These are phyloP conservation scores for Acidomyces sp. DNA, from an alignment of 495 filamentous ascomycete species.

Conservation along the genomic window DNA sequence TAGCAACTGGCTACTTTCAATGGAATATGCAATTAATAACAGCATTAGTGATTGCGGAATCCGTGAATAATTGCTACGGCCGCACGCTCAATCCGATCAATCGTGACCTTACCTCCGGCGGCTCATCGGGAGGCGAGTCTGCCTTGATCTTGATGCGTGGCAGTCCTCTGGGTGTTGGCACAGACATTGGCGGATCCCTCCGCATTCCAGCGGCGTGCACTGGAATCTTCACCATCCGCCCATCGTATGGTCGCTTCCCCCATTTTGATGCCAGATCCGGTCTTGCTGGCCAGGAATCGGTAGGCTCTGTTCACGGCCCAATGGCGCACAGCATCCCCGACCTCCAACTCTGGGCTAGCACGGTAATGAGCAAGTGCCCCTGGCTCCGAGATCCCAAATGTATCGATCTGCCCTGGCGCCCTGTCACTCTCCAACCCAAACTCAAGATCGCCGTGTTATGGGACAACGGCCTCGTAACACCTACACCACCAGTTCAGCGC, in stretches of 20 bases:
- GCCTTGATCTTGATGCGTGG: conserved; percentile 39
- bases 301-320: conserved; percentile 49
- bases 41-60: conserved; percentile 22
- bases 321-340: conserved; percentile 48
- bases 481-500: conserved; percentile 55
- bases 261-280: conserved; percentile 29
- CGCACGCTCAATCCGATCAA: conserved; percentile 46
- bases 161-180: conserved; percentile 28
- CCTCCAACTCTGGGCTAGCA: conserved; percentile 47
- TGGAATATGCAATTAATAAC: too few relatives aligned
- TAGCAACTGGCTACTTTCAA: too few relatives aligned
- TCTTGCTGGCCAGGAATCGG: conserved; percentile 42
- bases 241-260: conserved; percentile 41
- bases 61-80: conserved; percentile 17
- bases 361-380: conserved; percentile 7
- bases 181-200: conserved; percentile 44
- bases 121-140: conserved; percentile 51
- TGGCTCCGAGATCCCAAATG: conserved; percentile 20
- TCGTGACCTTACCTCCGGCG: conserved; percentile 43
- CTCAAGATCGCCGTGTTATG: conserved; percentile 57
- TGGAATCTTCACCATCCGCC: conserved; percentile 52
- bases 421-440: conserved; percentile 10
- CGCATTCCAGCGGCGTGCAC: conserved; percentile 50
- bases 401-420: conserved; percentile 20
- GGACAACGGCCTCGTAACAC: conserved; percentile 54